phyloP scores from a whole-genome alignment of 1,284 basidiomycete genomes.

The Austroboletus rostrupii region DNA sequence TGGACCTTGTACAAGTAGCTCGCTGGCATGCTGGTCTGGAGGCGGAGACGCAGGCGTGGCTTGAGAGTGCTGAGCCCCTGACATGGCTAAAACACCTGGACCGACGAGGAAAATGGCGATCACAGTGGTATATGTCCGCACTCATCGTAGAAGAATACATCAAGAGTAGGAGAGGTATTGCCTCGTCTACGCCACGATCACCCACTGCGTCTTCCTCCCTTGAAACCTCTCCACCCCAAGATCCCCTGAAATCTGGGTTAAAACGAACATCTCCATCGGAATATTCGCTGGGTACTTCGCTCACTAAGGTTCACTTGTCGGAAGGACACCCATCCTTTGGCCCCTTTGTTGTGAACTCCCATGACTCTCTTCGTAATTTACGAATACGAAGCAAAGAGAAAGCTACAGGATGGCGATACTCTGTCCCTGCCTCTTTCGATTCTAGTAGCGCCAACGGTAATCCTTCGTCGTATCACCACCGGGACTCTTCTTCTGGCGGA shows the following conservation, averaged over 20 bases:
- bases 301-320: conserved; percentile 37
- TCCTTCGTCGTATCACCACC: conserved; percentile 33
- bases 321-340: conserved; percentile 51
- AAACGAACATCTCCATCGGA: conserved; percentile 31
- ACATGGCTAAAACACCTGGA: conserved; percentile 68
- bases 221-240: conserved; percentile 33
- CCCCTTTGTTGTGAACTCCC: conserved; percentile 37
- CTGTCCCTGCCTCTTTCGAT: conserved; percentile 29
- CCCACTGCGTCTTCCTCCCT: conserved; percentile 27
- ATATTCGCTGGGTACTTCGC: conserved; percentile 39
- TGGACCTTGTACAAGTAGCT: conserved; percentile 48
- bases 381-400: conserved; percentile 46
- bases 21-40: conserved; percentile 58
- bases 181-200: conserved; percentile 39
- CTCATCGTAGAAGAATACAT: conserved; percentile 62
- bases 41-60: conserved; percentile 38
- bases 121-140: conserved; percentile 63
- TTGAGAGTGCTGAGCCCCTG: conserved; percentile 62
- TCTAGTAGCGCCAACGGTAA: conserved; percentile 33
- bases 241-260: conserved; percentile 9
- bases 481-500: conserved; percentile 21
- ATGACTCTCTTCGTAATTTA: conserved; percentile 41
- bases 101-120: conserved; percentile 38
- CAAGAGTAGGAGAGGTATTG: conserved; percentile 42
- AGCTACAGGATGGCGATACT: conserved; percentile 33